Conservation (phyloP, 345 rosid genomes). For the Heritiera fomes region DNA sequence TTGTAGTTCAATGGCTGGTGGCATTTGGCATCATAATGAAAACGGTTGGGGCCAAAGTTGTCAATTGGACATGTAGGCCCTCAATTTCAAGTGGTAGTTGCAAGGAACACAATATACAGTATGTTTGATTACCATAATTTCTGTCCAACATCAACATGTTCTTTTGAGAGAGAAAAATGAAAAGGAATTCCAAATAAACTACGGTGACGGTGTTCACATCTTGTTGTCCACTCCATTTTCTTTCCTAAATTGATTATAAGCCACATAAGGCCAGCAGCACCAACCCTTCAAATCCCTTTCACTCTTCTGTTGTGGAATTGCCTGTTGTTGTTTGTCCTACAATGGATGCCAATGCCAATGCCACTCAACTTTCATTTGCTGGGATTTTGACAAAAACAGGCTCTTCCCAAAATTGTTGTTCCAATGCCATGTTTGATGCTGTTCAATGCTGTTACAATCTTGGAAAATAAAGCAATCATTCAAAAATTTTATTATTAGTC, state of each 20-base stretch:
- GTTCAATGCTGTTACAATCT: not conserved
- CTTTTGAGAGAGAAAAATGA: not conserved
- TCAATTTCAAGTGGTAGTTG: not conserved
- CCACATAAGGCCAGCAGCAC: not conserved
- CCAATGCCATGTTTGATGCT: not conserved
- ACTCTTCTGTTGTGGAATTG: not conserved
- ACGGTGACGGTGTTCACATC: not conserved
- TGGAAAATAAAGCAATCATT: constrained; percentile 2
- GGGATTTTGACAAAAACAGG: not conserved
- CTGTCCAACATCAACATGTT: not conserved
- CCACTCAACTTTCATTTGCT: not conserved
- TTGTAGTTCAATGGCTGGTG: not conserved
- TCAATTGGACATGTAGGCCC: not conserved
- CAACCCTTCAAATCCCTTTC: not conserved
- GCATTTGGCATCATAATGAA: not conserved
- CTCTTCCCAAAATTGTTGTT: not conserved
- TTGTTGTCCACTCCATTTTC: not conserved
- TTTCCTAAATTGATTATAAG: not conserved
- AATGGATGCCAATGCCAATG: constrained; percentile 3
- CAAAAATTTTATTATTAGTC: not conserved
- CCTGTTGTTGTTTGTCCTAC: constrained; percentile 24
- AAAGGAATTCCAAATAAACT: not conserved
- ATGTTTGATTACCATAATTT: constrained; percentile 4
- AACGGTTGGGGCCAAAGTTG: not conserved
- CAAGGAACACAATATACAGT: not conserved